Evolutionary conservation across 306 rosid species (phyloP), one percentile per base, ranked within the genome.

Genomic region (Arachis stenosperma): DNA sequence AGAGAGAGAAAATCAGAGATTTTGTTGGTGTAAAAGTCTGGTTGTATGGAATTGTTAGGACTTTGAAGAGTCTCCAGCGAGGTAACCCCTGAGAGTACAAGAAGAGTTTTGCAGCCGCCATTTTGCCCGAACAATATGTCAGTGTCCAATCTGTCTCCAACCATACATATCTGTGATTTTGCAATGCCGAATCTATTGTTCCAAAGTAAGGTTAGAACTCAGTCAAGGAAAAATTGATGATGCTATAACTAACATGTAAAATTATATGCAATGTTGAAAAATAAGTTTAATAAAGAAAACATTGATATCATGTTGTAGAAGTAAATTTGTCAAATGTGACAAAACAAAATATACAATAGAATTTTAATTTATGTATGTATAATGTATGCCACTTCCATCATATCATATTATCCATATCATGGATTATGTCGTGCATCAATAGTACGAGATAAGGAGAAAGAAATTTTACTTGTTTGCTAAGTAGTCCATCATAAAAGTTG

Each of bases 401-500:
- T 2, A 2, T 73, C 61, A 68, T 69, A 39, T 52, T 67, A 51
- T 59, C 58, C 51, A 17, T 52, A 40, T 6, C 33, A 40, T 10
- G 8, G 11, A 57, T 44, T 46, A 65, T 61, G 11, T 36, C 10
- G 9, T 14, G 55, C 58, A 47, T 12, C 61, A 48, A 67, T 71
- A 78, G 67, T 43, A 29, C 5, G 47, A 74, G 71, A 57, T 4
- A 73, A 39, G 70, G 50, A 6, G 65, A 56, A 33, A 39, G 76
- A 81, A 69, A 73, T 36, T 29, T 55, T 89, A 91, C 99, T 89
- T 61, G 79, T 84, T 79, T 61, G 98, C 91, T 47, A 94, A 73
- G 88, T 88, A 91, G 84, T 90, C 99, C 98, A 94, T 94, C 99
- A 94, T 94, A 81, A 94, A 94, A 22, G 99, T 91, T 8, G 99